Evolutionary conservation across 225 moss, liverwort and hornwort genomes (phyloP), one percentile per base, ranked within the genome.

Genomic region (Neckera pumila): DNA sequence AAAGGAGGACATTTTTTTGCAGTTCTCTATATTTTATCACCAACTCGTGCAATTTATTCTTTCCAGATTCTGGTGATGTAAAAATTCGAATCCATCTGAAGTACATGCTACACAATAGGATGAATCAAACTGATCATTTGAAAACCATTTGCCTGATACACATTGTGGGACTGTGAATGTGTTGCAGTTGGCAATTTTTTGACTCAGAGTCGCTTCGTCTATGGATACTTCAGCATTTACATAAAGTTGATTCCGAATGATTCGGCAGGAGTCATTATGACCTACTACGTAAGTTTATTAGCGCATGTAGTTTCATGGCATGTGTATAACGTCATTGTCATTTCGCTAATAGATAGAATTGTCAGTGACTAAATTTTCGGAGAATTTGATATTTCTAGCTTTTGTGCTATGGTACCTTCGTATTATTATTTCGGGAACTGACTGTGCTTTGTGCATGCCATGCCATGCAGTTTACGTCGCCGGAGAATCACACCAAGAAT

Each of bases 251-350:
- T 96, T 33, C 90, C 91, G 18, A 86, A 88, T 20, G 70, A 96
- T 72, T 97, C 96, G 40, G 95, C 96, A 25, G 96, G 96, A 76
- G 54, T 90, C 73, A 91, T 91, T 12, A 93, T 95, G 67, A 88
- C 96, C 6, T 96, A 95, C 82, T 97, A 97, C 40, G 95, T 96
- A 84, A 92, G 95, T 88, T 38, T 38, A 23, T 43, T 4, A 11
- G 26, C 43, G 33, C 67, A 11, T 66, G 38, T 17, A 60, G 2
- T 9, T 63, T 30, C 17, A 63, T 19, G 54, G 34, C 34, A 13
- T 53, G 62, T 69, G 27, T 15, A 17, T 30, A 21, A 17, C 16
- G 38, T 15, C 49, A n/a, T 36, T 15, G 36, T 63, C 31, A 42
- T 17, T 49, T 78, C 27, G 43, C 16, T n/a, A 57, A 54, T 76